These are phyloP conservation scores for Urostyla sp. DNA, from an alignment of 73 alveolate genomes.

Conservation along the genomic window DNA sequence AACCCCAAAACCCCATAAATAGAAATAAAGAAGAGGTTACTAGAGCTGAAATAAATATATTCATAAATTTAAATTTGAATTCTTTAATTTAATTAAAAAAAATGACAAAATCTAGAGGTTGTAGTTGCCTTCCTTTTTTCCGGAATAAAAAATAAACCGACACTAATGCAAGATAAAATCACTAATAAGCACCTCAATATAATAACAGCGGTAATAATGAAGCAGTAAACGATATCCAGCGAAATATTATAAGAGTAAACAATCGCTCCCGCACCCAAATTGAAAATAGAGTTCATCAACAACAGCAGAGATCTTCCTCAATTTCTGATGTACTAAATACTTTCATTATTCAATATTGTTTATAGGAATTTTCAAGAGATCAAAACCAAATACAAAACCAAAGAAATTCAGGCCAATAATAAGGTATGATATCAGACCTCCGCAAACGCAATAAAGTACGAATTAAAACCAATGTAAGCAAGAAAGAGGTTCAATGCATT, in stretches of 20 bases:
- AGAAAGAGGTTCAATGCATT: constrained; percentile 26
- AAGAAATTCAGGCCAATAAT: not conserved
- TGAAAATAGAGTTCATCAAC: not conserved
- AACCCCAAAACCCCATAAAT: not conserved
- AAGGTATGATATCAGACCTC: not conserved
- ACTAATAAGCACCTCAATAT: not conserved
- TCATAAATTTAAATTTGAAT: constrained; percentile 26
- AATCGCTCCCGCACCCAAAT: not conserved
- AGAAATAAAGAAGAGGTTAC: not conserved
- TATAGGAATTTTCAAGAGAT: not conserved
- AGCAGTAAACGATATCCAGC: not conserved
- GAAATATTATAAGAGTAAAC: not conserved
- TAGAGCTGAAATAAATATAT: not conserved
- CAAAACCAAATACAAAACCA: too few relatives aligned
- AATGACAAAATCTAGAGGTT: constrained; percentile 45
- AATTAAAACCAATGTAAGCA: constrained; percentile 15
- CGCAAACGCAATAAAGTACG: constrained; percentile 52
- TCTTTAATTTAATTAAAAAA: too few relatives aligned
- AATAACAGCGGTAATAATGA: not conserved
- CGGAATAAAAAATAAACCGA: not conserved
- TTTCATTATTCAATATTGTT: not conserved
- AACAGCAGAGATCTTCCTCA: not conserved
- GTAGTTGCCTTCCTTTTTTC: constrained; percentile 45
- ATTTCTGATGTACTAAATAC: too few relatives aligned
- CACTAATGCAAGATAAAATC: not conserved